Percentiles rank a stretch among this genome's conserved stretches.
phyloP scores from a whole-genome alignment of 495 filamentous ascomycete genomes.

The Penicillium coprophilum region DNA sequence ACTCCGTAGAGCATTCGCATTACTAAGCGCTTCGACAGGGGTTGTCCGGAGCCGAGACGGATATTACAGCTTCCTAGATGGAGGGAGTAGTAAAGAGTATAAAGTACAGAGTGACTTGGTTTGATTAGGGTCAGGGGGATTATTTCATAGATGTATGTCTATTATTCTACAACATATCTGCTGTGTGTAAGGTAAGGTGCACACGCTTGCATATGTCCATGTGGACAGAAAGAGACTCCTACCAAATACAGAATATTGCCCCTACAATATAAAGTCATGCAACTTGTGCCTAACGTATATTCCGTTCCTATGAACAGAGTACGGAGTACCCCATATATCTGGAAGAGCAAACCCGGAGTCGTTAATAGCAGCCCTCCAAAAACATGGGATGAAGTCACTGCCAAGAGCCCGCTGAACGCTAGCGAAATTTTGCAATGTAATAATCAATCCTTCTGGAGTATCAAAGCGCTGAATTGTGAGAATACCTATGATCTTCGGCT shows the following conservation, averaged over 20 bases:
- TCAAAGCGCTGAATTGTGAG: neutral
- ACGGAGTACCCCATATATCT: neutral
- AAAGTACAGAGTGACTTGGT: neutral
- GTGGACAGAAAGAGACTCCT: neutral
- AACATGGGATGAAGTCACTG: no score
- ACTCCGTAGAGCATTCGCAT: neutral
- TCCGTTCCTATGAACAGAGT: neutral
- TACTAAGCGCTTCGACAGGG: neutral
- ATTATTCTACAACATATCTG: no score
- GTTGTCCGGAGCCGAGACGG: neutral
- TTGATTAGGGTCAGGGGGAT: neutral
- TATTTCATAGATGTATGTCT: neutral
- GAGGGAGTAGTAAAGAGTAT: neutral
- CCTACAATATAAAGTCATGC: neutral
- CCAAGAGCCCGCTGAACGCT: neutral
- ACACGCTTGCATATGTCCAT: neutral
- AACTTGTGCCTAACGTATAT: neutral
- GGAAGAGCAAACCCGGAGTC: neutral
- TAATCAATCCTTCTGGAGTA: neutral
- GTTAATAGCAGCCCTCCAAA: neutral
- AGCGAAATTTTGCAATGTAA: neutral
- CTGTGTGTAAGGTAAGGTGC: no score
- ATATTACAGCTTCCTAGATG: conserved; percentile 1
- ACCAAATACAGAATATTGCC: neutral
- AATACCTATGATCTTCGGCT: neutral